Evolutionary conservation across 495 filamentous ascomycete genomes (phyloP).

Genomic region (Neurospora sp.): DNA sequence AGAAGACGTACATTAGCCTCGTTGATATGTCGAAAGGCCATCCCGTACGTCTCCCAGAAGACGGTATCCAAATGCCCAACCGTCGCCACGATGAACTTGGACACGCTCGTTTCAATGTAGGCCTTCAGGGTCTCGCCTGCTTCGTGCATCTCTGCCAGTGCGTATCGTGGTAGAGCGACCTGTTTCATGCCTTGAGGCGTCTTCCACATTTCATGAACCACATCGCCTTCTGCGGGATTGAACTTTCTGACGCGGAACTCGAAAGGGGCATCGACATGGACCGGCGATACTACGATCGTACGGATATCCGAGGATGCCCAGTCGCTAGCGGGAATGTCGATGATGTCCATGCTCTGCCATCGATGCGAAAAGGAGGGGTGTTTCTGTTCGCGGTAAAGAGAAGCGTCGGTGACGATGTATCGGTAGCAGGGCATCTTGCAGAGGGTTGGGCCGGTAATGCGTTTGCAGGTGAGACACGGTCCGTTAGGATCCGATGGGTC

Average conservation of each 20-base stretch:
- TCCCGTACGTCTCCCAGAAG: slow-evolving; percentile 16
- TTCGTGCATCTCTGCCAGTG: slow-evolving; percentile 15
- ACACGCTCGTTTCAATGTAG: slow-evolving; percentile 13
- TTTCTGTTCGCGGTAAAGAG: slow-evolving; percentile 17
- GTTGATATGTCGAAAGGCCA: slow-evolving; percentile 10
- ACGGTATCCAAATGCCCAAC: slow-evolving; percentile 11
- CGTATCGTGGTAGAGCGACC: slow-evolving; percentile 11
- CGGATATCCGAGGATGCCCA: slow-evolving; percentile 10
- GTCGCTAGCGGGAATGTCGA: slow-evolving; percentile 12
- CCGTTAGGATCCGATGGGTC: slow-evolving; percentile 10
- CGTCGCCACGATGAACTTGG: slow-evolving; percentile 6
- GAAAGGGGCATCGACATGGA: slow-evolving; percentile 10
- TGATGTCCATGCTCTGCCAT: slow-evolving; percentile 20
- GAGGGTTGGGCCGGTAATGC: slow-evolving; percentile 16
- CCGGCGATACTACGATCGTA: slow-evolving; percentile 11
- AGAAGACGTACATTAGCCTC: slow-evolving; percentile 5
- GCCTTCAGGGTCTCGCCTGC: slow-evolving; percentile 12
- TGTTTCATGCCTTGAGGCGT: slow-evolving; percentile 5
- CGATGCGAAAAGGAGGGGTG: slow-evolving; percentile 12
- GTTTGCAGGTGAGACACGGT: slow-evolving; percentile 15
- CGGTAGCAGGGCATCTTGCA: slow-evolving; percentile 21
- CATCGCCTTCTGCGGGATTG: slow-evolving; percentile 12
- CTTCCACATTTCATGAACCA: slow-evolving; percentile 15
- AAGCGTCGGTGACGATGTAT: slow-evolving; percentile 19
- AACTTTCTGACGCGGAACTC: slow-evolving; percentile 14